These are phyloP conservation scores for Xerocomus minutiporus DNA, from an alignment of 1,284 basidiomycete species.

Conservation along the genomic window DNA sequence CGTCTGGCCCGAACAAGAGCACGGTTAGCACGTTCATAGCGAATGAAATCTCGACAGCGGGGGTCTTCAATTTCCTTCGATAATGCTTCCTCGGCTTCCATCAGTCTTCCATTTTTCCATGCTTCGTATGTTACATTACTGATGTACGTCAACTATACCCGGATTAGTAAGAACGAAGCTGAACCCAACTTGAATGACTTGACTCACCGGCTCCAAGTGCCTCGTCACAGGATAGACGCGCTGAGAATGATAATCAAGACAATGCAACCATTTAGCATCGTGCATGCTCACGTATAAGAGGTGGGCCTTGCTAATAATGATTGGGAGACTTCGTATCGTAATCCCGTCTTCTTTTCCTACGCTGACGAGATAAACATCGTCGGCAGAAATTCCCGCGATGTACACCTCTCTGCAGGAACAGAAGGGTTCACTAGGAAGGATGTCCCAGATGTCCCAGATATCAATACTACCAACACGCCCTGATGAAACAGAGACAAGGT, in stretches of 20 bases:
- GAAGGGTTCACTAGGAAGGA: neutral
- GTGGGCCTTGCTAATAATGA: neutral
- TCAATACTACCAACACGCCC: constrained; percentile 3
- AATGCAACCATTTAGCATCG: neutral
- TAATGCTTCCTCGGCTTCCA: neutral
- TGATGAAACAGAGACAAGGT: constrained; percentile 9
- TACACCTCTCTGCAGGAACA: neutral
- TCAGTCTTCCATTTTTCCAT: neutral
- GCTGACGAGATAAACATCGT: constrained; percentile 1
- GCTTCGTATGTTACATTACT: neutral
- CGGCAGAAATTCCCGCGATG: neutral
- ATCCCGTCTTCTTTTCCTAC: neutral
- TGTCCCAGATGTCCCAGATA: constrained; percentile 10
- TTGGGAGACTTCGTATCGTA: neutral
- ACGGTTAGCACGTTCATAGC: neutral
- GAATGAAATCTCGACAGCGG: neutral
- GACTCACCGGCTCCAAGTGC: neutral
- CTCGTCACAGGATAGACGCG: neutral
- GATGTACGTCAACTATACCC: neutral
- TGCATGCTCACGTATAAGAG: neutral
- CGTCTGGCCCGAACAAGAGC: neutral
- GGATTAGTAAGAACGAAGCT: neutral
- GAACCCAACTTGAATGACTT: neutral
- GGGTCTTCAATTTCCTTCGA: neutral
- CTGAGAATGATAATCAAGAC: neutral